Evolutionary conservation across 2,329 filamentous ascomycete genomes (phyloP), one percentile per base, ranked within the genome.

Genomic region (Albophoma yamanashiensis): DNA sequence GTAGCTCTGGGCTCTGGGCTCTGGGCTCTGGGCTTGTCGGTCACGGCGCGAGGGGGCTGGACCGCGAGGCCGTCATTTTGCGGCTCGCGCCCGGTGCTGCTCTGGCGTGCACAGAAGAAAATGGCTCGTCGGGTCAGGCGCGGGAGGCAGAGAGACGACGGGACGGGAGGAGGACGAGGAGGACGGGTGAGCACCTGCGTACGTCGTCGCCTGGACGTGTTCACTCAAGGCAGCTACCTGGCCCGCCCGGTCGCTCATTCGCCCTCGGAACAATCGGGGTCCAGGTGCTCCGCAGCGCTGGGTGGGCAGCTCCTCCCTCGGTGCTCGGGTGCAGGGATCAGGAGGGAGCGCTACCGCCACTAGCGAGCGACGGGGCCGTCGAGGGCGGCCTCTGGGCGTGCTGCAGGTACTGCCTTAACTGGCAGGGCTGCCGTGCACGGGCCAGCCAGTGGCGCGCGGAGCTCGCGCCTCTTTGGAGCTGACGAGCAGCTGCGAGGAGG

Each of bases 31-130:
- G 8, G 42, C 17, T 36, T 15, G 47, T 34, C 27, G 8, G 25
- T 55, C 58, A 59, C 39, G 58, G 58, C n/a, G 52, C 58, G n/a
- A 42, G 53, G 34, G 45, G 53, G 17, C 34, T n/a, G 40, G 15
- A 12, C 38, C 40, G 58, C 58, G 39, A 53, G 53, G 34, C 52
- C 40, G 53, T 59, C 58, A 59, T 59, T 17, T 59, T 59, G 55
- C 53, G 47, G 50, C 58, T 40, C 55, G 39, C 11, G 31, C 36
- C 50, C 25, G 27, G 36, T 25, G n/a, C 31, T 36, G 27, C 31
- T 53, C 12, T 53, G 27, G 50, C 50, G n/a, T 36, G 47, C 25
- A n/a, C 47, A 20, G 3, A 47, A 47, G 45, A 50, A 31, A n/a
- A 20, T n/a, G 20, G 17, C 27, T 36, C 31, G 31, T 36, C 50